Conservation (phyloP, 1,139 yeast species). For the Protomyces inundatus region DNA sequence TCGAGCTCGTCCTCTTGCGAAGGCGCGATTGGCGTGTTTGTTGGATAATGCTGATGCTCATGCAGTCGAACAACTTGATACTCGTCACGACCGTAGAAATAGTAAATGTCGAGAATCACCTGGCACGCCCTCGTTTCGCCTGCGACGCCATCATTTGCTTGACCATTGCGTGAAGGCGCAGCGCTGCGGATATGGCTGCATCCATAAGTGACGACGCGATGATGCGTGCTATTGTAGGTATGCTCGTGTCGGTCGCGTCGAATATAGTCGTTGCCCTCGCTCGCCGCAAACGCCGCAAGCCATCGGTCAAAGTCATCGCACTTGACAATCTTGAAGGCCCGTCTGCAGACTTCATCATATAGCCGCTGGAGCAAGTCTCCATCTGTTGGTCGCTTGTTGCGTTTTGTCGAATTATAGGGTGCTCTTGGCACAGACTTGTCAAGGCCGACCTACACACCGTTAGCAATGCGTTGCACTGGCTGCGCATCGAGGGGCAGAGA, state of each 20-base stretch:
- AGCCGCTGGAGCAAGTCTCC: conserved; percentile 19
- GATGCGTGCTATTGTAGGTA: conserved; percentile 24
- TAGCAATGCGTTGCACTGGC: not conserved
- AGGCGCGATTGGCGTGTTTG: conserved; percentile 2
- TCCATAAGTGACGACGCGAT: conserved; percentile 22
- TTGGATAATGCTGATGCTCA: conserved; percentile 16
- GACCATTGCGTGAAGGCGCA: not conserved
- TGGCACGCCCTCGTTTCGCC: conserved; percentile 6
- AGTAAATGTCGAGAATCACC: conserved; percentile 23
- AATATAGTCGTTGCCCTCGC: conserved; percentile 20
- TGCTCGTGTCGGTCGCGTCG: conserved; percentile 19
- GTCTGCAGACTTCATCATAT: conserved; percentile 11
- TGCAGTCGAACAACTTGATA: conserved; percentile 16
- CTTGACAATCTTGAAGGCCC: conserved; percentile 10
- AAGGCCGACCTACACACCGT: not conserved
- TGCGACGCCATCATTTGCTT: not conserved
- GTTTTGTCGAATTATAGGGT: conserved; percentile 16
- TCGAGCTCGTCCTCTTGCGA: not conserved
- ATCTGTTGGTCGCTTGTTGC: conserved; percentile 1
- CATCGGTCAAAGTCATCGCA: conserved; percentile 17
- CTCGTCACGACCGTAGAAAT: conserved; percentile 10
- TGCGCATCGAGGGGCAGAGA: not conserved
- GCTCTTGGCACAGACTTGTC: conserved; percentile 17
- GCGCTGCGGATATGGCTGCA: conserved; percentile 8
- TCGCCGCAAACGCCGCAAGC: conserved; percentile 18